Base-by-base conservation (phyloP, 441 rosid species). In the Aquilaria agallochum region DNA sequence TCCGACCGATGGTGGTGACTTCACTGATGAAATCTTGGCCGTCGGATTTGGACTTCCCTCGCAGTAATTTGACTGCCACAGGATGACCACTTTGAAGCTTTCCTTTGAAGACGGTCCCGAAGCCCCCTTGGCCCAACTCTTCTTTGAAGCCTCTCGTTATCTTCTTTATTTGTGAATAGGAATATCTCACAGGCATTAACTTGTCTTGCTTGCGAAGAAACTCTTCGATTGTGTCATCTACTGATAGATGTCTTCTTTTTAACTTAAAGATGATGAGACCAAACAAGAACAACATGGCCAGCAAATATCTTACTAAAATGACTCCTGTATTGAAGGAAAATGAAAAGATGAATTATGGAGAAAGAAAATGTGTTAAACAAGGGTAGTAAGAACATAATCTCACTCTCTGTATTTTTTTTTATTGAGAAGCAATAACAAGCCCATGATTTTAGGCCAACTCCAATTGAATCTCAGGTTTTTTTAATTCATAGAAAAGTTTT, bases 221-320 rank as follows among this genome's bases (percentile, higher is more conserved):
- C 3, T 33, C 60, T 53, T 68, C 72, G 12, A 55, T 33, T n/a
- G 40, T 11, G n/a, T 30, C 50, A 56, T 44, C 58, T 2, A 33
- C 45, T 10, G 49, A 31, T 14, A 66, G 66, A 61, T 58, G 54
- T 31, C 60, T 20, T 31, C 54, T 64, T 45, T 49, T 67, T 7
- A 14, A 59, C 63, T 72, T 75, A 65, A 67, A 67, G 14, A 75
- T 8, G n/a, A 78, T 70, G 52, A 72, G 68, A 36, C 52, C 83
- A 52, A 70, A 12, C 49, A 78, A 32, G 45, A 27, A 36, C 9
- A 40, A 2, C 15, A 36, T 36, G 31, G 31, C 60, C 27, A 56
- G 27, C 12, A 36, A 9, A 9, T 12, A 36, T 14, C 32, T 56
- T 7, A 6, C 32, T 15, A 56, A 36, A 9, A 56, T 7, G 27